Evolutionary conservation across 306 rosid genomes (phyloP).

Genomic region (Pyrus bretschneideri): DNA sequence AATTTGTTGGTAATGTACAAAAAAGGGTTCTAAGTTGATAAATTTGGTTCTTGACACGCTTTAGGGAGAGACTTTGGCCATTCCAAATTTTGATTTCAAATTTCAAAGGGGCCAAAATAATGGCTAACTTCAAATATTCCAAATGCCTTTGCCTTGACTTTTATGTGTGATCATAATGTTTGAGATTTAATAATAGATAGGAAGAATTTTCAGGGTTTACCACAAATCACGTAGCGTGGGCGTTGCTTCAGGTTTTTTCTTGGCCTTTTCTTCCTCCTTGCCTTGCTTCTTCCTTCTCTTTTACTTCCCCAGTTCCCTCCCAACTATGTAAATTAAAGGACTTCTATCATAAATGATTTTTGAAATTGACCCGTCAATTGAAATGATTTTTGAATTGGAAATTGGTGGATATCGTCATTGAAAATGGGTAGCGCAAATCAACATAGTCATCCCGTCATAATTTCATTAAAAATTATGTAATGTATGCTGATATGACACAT

Average conservation of each 20-base stretch:
- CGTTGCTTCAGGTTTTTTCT: background rate
- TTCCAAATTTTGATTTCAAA: background rate
- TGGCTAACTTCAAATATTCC: background rate
- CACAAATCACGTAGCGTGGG: background rate
- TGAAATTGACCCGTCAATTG: no score
- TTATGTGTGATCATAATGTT: background rate
- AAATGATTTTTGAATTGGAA: no score
- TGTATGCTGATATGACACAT: no score
- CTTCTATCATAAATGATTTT: no score
- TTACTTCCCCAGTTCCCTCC: background rate
- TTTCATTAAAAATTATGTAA: no score
- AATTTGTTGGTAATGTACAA: no score
- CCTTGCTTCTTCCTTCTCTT: background rate
- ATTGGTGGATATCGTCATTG: no score
- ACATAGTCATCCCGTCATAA: rapidly evolving
- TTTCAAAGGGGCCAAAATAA: background rate
- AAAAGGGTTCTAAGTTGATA: background rate
- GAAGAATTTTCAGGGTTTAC: background rate
- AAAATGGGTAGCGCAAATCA: no score
- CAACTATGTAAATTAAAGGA: no score
- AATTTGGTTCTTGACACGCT: background rate
- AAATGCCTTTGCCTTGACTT: background rate
- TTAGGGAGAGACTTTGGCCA: constrained; percentile 3
- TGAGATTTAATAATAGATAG: background rate
- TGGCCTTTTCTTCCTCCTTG: background rate